Evolutionary conservation across 257 asterid species (phyloP).

Genomic region (Solanum paucissectum): DNA sequence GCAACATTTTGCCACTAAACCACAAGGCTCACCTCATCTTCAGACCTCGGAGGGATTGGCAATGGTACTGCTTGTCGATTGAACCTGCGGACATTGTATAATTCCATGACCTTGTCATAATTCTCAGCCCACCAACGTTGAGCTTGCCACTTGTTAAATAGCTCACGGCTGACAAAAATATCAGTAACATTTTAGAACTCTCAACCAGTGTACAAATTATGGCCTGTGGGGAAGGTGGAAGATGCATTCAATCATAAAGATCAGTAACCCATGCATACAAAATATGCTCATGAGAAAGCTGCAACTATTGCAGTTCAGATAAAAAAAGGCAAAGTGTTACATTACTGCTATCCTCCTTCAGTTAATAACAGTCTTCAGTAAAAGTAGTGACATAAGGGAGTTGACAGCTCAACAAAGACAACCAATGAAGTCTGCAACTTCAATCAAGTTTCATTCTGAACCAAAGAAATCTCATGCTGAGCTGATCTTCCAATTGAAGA

Average conservation of each 20-base stretch:
- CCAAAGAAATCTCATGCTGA: neutral
- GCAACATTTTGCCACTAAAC: neutral
- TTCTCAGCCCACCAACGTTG: constrained; percentile 94
- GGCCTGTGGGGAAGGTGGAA: neutral
- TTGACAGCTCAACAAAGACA: neutral
- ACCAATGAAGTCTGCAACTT: neutral
- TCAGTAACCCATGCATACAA: neutral
- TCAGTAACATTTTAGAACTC: constrained; percentile 7
- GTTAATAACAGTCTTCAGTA: neutral
- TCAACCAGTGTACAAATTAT: neutral
- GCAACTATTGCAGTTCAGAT: neutral
- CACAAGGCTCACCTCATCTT: constrained; percentile 56
- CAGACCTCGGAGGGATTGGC: constrained; percentile 56
- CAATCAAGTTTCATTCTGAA: neutral
- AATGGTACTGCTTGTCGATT: constrained; percentile 48
- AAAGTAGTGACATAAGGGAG: neutral
- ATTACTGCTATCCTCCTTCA: neutral
- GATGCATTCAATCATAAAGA: neutral
- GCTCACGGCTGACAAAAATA: constrained; percentile 59
- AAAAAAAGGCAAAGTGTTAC: neutral
- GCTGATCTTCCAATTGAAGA: neutral
- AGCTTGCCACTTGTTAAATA: constrained; percentile 87
- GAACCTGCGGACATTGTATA: constrained; percentile 75
- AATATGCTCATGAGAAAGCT: neutral
- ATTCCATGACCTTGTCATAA: constrained; percentile 73